Percentiles rank a stretch among this genome's conserved stretches.
Conservation (phyloP, 345 rosid species). For the Euphorbia peplus region DNA sequence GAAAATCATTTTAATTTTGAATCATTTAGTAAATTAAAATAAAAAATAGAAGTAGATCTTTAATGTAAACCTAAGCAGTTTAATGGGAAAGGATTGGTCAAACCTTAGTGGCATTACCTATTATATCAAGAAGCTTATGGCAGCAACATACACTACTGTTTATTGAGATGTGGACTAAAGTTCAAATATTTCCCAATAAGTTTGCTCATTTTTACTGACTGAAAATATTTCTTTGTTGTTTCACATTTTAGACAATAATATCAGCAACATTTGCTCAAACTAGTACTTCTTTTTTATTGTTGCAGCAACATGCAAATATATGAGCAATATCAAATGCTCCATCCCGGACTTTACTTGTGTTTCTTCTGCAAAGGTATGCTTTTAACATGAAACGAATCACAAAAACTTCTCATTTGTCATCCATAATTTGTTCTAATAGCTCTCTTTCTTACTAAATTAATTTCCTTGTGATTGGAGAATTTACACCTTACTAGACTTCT, state of each 20-base stretch:
- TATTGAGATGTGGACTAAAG: not conserved
- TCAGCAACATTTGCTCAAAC: not conserved
- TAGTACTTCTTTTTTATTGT: constrained; percentile 1
- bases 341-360: constrained; percentile 91
- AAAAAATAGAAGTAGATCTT: not conserved
- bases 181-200: not conserved
- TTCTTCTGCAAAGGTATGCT: constrained; percentile 76
- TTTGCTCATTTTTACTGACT: not conserved
- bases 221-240: not conserved
- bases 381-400: constrained; percentile 6
- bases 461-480: not conserved
- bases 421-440: not conserved
- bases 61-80: not conserved
- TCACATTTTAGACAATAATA: not conserved
- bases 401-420: not conserved
- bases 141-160: not conserved
- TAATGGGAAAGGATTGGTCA: no score
- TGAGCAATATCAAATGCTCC: constrained; percentile 71
- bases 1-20: not conserved
- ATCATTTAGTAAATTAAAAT: not conserved
- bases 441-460: not conserved
- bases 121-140: not conserved
- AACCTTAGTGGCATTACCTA: no score
- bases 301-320: constrained; percentile 83
- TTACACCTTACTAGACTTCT: not conserved